These are phyloP conservation scores for Yarrowia yakushimensis DNA, from an alignment of 805 yeast species.

Conservation along the genomic window DNA sequence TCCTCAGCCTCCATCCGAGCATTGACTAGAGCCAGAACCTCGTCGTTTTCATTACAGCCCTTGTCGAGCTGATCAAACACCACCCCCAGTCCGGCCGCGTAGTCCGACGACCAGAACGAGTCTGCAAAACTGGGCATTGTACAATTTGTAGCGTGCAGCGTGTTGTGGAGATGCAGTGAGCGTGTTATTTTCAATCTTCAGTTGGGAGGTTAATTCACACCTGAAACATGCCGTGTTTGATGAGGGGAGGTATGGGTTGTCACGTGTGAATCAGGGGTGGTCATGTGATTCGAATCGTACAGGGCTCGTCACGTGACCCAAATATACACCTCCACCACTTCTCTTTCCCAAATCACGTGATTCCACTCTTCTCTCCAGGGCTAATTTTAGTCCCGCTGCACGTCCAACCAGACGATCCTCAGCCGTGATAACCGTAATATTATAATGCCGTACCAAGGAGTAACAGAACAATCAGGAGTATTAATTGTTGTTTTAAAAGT, in stretches of 20 bases:
- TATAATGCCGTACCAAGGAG: too few relatives aligned
- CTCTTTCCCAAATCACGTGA: not conserved
- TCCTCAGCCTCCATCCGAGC: conserved; percentile 71
- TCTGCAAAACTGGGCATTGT: conserved; percentile 60
- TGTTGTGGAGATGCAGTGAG: not conserved
- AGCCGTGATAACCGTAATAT: too few relatives aligned
- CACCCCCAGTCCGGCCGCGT: conserved; percentile 45
- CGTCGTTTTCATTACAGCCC: conserved; percentile 69
- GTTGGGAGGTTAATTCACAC: conserved; percentile 11
- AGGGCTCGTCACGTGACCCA: too few relatives aligned
- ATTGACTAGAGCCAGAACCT: conserved; percentile 60
- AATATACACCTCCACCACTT: too few relatives aligned
- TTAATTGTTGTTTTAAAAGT: too few relatives aligned
- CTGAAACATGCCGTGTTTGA: not conserved
- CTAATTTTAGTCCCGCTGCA: not conserved
- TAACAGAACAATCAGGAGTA: too few relatives aligned
- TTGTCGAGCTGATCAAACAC: conserved; percentile 41
- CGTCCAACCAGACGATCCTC: too few relatives aligned
- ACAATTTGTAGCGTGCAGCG: not conserved
- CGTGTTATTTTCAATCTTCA: conserved; percentile 4
- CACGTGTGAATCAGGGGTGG: not conserved
- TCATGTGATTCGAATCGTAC: too few relatives aligned
- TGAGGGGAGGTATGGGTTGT: not conserved
- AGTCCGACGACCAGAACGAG: conserved; percentile 73
- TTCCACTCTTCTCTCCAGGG: not conserved